Evolutionary conservation across 2,329 filamentous ascomycete species (phyloP).

Genomic region (Pseudogymnoascus sp.): DNA sequence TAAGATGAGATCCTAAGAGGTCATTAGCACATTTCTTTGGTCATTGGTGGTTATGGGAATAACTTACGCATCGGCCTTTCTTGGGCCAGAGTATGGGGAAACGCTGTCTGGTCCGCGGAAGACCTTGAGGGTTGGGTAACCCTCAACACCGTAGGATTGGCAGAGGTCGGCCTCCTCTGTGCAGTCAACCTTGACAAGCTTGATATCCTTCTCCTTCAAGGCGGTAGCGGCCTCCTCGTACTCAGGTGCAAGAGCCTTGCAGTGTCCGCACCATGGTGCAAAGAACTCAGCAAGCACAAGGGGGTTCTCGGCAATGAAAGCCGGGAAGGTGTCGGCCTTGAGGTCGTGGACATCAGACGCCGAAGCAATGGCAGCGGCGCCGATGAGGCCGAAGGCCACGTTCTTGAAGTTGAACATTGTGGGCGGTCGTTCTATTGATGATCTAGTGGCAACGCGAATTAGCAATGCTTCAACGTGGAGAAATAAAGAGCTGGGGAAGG

Average conservation of each 20-base stretch:
- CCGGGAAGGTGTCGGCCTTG: slow-evolving; percentile 77
- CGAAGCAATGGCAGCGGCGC: slow-evolving; percentile 45
- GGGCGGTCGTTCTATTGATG: not conserved
- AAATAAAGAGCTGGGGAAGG: not conserved
- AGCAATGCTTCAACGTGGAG: not conserved
- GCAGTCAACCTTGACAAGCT: slow-evolving; percentile 84
- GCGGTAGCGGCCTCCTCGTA: slow-evolving; percentile 80
- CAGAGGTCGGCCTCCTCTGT: slow-evolving; percentile 91
- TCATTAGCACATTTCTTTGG: slow-evolving; percentile 13
- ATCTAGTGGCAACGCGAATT: not conserved
- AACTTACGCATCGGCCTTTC: slow-evolving; percentile 71
- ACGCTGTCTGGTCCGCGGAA: slow-evolving; percentile 85
- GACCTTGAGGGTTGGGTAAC: slow-evolving; percentile 97
- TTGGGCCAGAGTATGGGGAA: slow-evolving; percentile 76
- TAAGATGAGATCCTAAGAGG: slow-evolving; percentile 59
- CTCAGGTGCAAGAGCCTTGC: slow-evolving; percentile 92
- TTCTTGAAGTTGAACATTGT: slow-evolving; percentile 28
- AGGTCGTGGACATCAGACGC: slow-evolving; percentile 79
- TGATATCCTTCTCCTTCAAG: slow-evolving; percentile 82
- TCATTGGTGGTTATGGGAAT: not conserved
- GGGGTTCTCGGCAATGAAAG: slow-evolving; percentile 77
- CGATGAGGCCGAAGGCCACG: slow-evolving; percentile 26
- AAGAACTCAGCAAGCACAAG: slow-evolving; percentile 96
- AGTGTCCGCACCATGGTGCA: slow-evolving; percentile 92
- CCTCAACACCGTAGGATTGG: slow-evolving; percentile 83